Base-by-base conservation (phyloP, 805 yeast species). In the Lachancea kluyveri region DNA sequence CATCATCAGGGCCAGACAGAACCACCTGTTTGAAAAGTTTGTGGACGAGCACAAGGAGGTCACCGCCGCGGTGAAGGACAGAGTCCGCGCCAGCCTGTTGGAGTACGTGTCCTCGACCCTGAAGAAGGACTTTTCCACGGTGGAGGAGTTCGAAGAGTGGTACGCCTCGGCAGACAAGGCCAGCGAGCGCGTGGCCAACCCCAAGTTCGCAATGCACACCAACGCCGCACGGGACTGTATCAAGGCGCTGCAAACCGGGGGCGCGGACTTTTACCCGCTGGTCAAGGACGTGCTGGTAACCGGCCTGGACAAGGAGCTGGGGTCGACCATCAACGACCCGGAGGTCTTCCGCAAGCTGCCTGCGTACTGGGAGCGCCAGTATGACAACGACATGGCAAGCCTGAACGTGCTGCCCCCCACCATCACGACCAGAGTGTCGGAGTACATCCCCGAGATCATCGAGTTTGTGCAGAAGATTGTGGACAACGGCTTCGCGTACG, bases 1-100 rank as follows among this genome's bases (percentile, higher is more conserved):
- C 60, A 92, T 92, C 48, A 63, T 92, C 25, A 81, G 96, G 39
- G 97, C 96, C 4, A 79, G 98, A 57, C 96, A 92, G 53, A 79
- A 75, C 48, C 78, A 79, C 57, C 63, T 92, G 20, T 88, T 82
- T 50, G 81, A 79, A 23, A 61, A 77, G 43, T 82, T 72, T 46
- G 54, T 65, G 9, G 43, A 50, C 14, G 48, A 51, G 17, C 48
- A 61, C 26, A 43, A 50, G 7, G 33, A 45, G 11, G 42, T 47
- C 8, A 47, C 55, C 33, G 45, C 27, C 11, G 48, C 42, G 8
- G 59, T 79, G 18, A 24, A 66, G 2, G 47, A 40, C 0, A 62
- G 63, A 26, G 64, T 71, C 2, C 41, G 63, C 8, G 43, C 43
- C 3, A 75, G 74, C n/a, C 67, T 78, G 46, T 45, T 53, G 1